Base-by-base conservation (phyloP, 2,329 filamentous ascomycete genomes). In the Aspergillus fumigatus region DNA sequence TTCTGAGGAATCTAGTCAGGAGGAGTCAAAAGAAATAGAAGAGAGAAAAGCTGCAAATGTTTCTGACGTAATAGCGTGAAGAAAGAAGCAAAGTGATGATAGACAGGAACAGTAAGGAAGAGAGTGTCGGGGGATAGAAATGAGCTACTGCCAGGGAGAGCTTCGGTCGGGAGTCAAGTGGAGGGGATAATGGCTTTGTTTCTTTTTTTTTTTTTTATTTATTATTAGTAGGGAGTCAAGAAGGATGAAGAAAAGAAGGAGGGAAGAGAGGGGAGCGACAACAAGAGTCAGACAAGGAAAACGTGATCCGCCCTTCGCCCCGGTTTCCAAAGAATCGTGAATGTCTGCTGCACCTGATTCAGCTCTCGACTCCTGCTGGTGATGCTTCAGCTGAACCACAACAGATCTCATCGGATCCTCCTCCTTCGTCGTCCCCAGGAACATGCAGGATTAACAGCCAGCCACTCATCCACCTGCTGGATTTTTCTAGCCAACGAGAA, bases 121-220 rank as follows among this genome's bases (percentile, higher is more conserved):
- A 43, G 26, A 23, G 25, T 21, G 43, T 48, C 45, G n/a, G n/a
- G n/a, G n/a, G n/a, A n/a, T n/a, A n/a, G 41, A 53, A 27, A 52
- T 50, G 14, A 51, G 53, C 52, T 45, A 55, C 56, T 58, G 48
- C 52, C 53, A 11, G 41, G 41, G 40, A 19, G 41, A 11, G 41
- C 21, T 45, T 45, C 7, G 21, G 41, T 45, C 19, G 21, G 50
- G 48, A 17, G 23, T 51, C 40, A 45, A 32, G 41, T 38, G 27
- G 19, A 27, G 25, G 50, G 35, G 51, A 58, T 53, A 62, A 65
- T 60, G 55, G 52, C 59, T 58, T 54, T 60, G 55, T 63, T 60
- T 56, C 48, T n/a, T 32, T 32, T 32, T 32, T 14, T 32, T 32
- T 32, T 6, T 35, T 7, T 32, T 32, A 14, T 32, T 14, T 32